phyloP scores from a whole-genome alignment of 129 eudicot species.

The Cynara cardunculus region DNA sequence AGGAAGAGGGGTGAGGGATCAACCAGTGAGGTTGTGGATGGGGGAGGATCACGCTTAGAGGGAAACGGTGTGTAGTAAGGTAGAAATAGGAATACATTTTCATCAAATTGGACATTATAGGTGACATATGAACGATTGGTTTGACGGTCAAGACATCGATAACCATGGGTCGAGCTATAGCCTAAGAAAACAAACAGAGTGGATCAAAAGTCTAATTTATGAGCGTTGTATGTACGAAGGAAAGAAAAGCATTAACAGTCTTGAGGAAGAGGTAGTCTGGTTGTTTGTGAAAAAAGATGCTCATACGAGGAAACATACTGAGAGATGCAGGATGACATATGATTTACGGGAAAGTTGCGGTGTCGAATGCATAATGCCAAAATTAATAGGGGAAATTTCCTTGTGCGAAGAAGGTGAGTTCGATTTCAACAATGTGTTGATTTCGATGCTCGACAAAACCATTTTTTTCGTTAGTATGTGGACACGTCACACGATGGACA shows the following conservation, averaged over 20 bases:
- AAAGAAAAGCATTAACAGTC: neutral
- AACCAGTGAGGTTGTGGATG: neutral
- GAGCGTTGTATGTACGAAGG: neutral
- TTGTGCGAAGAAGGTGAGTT: too few relatives aligned
- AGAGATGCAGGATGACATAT: neutral
- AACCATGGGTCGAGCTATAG: neutral
- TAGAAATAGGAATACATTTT: neutral
- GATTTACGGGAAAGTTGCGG: too few relatives aligned
- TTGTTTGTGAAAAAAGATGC: neutral
- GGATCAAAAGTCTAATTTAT: neutral
- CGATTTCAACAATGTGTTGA: too few relatives aligned
- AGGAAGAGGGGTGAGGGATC: neutral
- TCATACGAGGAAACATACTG: neutral
- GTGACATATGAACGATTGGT: neutral
- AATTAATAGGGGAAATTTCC: too few relatives aligned
- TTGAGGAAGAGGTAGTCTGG: neutral
- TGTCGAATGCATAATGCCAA: too few relatives aligned
- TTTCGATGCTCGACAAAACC: too few relatives aligned
- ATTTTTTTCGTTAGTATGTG: too few relatives aligned
- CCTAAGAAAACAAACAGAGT: neutral
- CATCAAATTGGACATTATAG: neutral
- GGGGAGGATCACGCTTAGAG: too few relatives aligned
- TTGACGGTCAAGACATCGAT: neutral
- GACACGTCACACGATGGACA: too few relatives aligned
- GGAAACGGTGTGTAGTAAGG: neutral